Conservation (phyloP, 495 filamentous ascomycete genomes). For the Penicillium manginii region DNA sequence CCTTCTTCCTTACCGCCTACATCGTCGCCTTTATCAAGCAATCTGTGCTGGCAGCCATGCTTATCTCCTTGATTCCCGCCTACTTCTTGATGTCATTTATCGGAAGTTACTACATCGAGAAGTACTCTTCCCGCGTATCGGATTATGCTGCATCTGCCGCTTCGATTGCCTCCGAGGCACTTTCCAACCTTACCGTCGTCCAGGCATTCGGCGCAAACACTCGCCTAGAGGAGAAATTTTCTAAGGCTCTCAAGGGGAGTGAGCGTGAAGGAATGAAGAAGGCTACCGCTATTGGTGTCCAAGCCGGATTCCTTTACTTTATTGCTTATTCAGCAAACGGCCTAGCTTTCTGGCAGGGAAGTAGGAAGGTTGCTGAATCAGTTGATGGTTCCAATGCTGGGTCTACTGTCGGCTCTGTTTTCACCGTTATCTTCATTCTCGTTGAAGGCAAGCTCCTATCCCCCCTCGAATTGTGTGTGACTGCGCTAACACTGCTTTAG, state of each 20-base stretch:
- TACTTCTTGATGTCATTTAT: slow-evolving; percentile 67
- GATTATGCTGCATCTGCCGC: slow-evolving; percentile 53
- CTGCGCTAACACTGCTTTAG: slow-evolving; percentile 38
- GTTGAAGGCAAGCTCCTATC: slow-evolving; percentile 55
- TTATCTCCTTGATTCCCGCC: slow-evolving; percentile 63
- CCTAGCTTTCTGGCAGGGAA: slow-evolving; percentile 70
- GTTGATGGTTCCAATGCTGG: slow-evolving; percentile 35
- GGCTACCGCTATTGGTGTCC: slow-evolving; percentile 58
- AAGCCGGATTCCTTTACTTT: slow-evolving; percentile 70
- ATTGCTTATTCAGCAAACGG: slow-evolving; percentile 67
- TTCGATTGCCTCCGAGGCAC: slow-evolving; percentile 52
- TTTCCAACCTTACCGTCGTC: slow-evolving; percentile 51
- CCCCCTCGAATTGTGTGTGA: background rate
- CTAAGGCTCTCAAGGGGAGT: slow-evolving; percentile 46
- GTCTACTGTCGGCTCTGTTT: slow-evolving; percentile 59
- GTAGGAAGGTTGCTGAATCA: slow-evolving; percentile 52
- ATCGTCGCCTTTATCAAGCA: slow-evolving; percentile 67
- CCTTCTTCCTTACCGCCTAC: slow-evolving; percentile 67
- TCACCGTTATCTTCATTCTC: slow-evolving; percentile 68
- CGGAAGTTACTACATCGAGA: slow-evolving; percentile 62
- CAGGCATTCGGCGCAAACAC: slow-evolving; percentile 53
- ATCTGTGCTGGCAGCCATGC: slow-evolving; percentile 40
- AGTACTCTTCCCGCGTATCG: slow-evolving; percentile 57
- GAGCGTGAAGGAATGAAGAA: slow-evolving; percentile 57
- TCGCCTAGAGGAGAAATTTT: slow-evolving; percentile 58